phyloP scores from a whole-genome alignment of 495 filamentous ascomycete species.

The Hypoxylon lenormandii region DNA sequence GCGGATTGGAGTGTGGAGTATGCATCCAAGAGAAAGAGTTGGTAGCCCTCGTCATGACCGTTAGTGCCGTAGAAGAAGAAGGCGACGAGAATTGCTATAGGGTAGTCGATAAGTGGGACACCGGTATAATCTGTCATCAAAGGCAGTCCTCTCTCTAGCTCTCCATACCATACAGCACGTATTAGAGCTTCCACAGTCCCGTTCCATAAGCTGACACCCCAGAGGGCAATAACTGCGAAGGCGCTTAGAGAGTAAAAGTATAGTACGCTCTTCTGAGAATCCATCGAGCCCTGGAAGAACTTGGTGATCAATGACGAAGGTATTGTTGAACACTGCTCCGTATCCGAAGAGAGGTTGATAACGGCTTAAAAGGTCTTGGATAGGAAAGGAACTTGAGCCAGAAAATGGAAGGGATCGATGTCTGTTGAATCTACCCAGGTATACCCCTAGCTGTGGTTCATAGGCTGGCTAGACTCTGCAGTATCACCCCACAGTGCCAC shows the following conservation, averaged over 20 bases:
- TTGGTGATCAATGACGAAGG: neutral
- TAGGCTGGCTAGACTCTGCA: neutral
- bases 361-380: neutral
- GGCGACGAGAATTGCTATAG: conserved; percentile 39
- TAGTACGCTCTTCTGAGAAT: neutral
- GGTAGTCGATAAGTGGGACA: conserved; percentile 44
- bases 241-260: conserved; percentile 16
- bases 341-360: neutral
- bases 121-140: conserved; percentile 45
- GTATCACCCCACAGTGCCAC: neutral
- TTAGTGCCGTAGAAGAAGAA: conserved; percentile 46
- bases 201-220: conserved; percentile 28
- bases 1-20: conserved; percentile 43
- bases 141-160: conserved; percentile 4
- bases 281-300: neutral
- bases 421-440: conserved; percentile 12
- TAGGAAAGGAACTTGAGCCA: neutral
- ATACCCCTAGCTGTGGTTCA: neutral
- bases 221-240: conserved; percentile 17
- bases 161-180: conserved; percentile 16
- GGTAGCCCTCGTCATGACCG: conserved; percentile 35
- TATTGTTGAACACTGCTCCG: neutral
- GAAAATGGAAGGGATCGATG: no score
- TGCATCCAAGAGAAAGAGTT: conserved; percentile 42
- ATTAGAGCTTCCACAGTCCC: conserved; percentile 23